Percentiles rank a stretch among this genome's conserved stretches.
These are phyloP conservation scores for Theileria equi DNA, from an alignment of 169 alveolate species.

Conservation along the genomic window DNA sequence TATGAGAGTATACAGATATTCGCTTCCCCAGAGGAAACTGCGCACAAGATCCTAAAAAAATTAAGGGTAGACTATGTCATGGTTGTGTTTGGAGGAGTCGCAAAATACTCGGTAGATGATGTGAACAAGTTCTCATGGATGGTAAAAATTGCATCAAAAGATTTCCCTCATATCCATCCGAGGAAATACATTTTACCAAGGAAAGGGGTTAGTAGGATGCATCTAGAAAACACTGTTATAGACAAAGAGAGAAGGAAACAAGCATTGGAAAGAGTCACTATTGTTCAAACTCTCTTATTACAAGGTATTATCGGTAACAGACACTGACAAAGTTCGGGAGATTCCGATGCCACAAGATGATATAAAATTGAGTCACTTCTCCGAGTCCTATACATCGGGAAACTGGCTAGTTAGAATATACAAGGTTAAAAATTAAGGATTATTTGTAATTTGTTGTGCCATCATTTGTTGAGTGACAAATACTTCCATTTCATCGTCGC, in stretches of 20 bases:
- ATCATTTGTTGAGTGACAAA: not conserved
- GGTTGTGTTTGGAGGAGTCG: conserved; percentile 95
- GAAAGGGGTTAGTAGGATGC: no score
- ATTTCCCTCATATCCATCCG: conserved; percentile 65
- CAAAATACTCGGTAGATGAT: conserved; percentile 95
- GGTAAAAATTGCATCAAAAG: conserved; percentile 90
- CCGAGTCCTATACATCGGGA: conserved; percentile 94
- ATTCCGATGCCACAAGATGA: conserved; percentile 74
- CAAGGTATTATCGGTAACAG: conserved; percentile 84
- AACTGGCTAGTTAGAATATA: conserved; percentile 96
- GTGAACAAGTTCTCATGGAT: conserved; percentile 97
- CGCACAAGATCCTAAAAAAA: conserved; percentile 84
- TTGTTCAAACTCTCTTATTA: conserved; percentile 92
- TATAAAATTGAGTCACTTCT: conserved; percentile 84
- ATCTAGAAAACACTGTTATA: not conserved
- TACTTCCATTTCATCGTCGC: conserved; percentile 23
- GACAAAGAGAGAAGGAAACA: conserved; percentile 84
- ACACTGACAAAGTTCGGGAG: conserved; percentile 91
- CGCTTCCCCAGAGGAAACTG: conserved; percentile 92
- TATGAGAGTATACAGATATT: conserved; percentile 70
- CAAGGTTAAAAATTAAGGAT: conserved; percentile 82
- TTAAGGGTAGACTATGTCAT: conserved; percentile 94
- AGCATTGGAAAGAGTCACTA: conserved; percentile 86
- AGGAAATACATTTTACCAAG: conserved; percentile 9
- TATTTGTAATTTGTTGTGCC: no score